Conservation (phyloP, 208 protist genomes). For the Leishmania guyanensis region DNA sequence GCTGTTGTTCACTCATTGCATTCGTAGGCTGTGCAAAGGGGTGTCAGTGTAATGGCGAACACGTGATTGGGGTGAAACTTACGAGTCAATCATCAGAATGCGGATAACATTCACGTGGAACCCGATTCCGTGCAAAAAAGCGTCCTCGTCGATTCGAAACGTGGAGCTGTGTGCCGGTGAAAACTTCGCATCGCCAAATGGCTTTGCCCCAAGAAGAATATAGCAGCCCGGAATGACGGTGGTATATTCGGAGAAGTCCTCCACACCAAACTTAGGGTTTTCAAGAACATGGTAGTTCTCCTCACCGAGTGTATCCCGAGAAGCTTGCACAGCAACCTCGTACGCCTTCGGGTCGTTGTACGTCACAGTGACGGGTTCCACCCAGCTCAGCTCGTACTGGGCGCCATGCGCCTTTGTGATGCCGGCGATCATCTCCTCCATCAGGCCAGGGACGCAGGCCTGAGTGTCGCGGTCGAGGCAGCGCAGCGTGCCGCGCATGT, state of each 20-base stretch:
- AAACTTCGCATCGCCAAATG: background rate
- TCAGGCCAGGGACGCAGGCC: conserved; percentile 53
- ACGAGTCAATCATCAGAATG: conserved; percentile 13
- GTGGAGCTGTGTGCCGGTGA: conserved; percentile 42
- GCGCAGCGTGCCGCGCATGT: conserved; percentile 72
- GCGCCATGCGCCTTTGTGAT: conserved; percentile 68
- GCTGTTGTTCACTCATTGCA: background rate
- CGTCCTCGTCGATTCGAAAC: conserved; percentile 52
- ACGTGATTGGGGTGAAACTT: background rate
- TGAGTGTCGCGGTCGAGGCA: conserved; percentile 71
- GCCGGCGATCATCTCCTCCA: conserved; percentile 74
- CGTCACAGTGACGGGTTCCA: conserved; percentile 82
- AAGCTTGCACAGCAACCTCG: conserved; percentile 45
- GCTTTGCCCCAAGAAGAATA: conserved; percentile 4
- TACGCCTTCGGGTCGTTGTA: conserved; percentile 74
- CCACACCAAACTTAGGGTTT: conserved; percentile 36
- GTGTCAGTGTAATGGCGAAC: background rate
- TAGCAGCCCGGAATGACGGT: conserved; percentile 32
- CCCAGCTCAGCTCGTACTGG: conserved; percentile 63
- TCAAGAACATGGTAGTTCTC: conserved; percentile 44
- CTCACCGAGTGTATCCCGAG: conserved; percentile 16
- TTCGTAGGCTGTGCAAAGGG: background rate
- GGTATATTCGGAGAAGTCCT: conserved; percentile 45
- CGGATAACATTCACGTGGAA: conserved; percentile 51
- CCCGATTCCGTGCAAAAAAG: conserved; percentile 50